A percentile compares a stretch with the other conserved stretches of the same genome.
These are phyloP conservation scores for Verticillium tricorpus DNA, from an alignment of 2,329 filamentous ascomycete species.

Conservation along the genomic window DNA sequence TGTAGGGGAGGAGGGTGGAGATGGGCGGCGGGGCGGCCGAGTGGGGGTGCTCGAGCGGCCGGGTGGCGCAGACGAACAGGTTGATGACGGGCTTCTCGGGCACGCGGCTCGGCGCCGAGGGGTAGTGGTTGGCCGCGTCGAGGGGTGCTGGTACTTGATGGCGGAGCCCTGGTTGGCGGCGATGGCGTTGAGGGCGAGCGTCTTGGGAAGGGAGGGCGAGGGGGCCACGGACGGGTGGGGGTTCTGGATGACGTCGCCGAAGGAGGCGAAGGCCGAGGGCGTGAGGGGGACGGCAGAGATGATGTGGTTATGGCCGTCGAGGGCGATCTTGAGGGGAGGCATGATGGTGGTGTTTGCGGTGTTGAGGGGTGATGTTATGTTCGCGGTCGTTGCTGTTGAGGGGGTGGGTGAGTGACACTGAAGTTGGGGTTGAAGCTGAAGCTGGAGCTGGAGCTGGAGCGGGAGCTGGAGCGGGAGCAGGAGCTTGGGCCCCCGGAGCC, in stretches of 20 bases:
- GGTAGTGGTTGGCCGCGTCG: slow-evolving; percentile 66
- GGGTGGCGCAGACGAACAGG: slow-evolving; percentile 81
- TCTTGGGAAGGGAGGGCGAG: slow-evolving; percentile 36
- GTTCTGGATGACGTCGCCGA: slow-evolving; percentile 79
- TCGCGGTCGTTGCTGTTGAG: too few species aligned
- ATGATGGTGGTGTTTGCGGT: not conserved
- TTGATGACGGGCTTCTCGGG: slow-evolving; percentile 65
- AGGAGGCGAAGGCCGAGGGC: slow-evolving; percentile 64
- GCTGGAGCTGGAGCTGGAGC: too few species aligned
- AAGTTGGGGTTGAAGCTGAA: too few species aligned
- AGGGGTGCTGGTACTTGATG: slow-evolving; percentile 79
- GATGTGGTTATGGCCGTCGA: slow-evolving; percentile 17
- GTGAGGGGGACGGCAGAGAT: slow-evolving; percentile 65
- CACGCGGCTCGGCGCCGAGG: slow-evolving; percentile 54
- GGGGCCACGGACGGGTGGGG: slow-evolving; percentile 56
- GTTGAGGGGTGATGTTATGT: too few species aligned
- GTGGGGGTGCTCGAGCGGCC: slow-evolving; percentile 34
- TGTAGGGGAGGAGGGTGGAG: slow-evolving; percentile 12
- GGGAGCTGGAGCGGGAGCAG: too few species aligned
- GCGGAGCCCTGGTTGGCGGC: slow-evolving; percentile 83
- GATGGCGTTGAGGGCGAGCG: slow-evolving; percentile 38
- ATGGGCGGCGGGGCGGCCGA: slow-evolving; percentile 5
- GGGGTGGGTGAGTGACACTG: too few species aligned
- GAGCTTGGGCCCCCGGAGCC: too few species aligned
- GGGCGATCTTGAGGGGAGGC: not conserved